Conservation (phyloP, 768 basidiomycete genomes). For the Phylloporus sp. region DNA sequence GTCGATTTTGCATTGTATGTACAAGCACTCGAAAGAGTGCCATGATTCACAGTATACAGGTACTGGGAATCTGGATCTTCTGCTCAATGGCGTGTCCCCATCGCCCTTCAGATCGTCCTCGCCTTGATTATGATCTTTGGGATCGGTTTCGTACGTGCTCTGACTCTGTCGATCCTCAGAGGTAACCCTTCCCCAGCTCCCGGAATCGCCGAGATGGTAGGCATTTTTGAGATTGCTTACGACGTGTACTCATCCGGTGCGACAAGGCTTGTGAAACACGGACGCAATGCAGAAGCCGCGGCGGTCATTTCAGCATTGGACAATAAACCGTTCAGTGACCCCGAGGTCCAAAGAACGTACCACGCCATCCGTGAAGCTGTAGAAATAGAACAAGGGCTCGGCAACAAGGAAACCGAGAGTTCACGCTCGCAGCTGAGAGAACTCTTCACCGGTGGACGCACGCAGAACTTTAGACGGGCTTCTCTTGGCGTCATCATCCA, state of each 20-base stretch:
- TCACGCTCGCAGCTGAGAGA: slow-evolving; percentile 38
- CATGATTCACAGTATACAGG: slow-evolving; percentile 23
- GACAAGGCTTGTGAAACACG: slow-evolving; percentile 50
- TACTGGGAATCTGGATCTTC: slow-evolving; percentile 49
- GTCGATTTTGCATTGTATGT: slow-evolving; percentile 57
- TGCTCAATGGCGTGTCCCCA: slow-evolving; percentile 59
- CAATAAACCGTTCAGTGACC: slow-evolving; percentile 44
- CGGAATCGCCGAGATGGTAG: slow-evolving; percentile 57
- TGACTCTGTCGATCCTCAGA: background rate
- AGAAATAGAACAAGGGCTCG: slow-evolving; percentile 33
- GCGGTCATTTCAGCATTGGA: slow-evolving; percentile 62
- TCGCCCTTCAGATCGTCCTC: slow-evolving; percentile 54
- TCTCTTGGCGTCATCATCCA: slow-evolving; percentile 53
- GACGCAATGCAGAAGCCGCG: slow-evolving; percentile 49
- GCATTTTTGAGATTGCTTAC: background rate
- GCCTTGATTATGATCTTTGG: slow-evolving; percentile 47
- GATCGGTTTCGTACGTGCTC: slow-evolving; percentile 41
- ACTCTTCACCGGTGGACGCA: slow-evolving; percentile 49
- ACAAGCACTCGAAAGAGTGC: background rate
- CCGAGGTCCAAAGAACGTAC: slow-evolving; percentile 45
- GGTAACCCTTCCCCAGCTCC: slow-evolving; percentile 35
- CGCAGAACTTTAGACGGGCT: slow-evolving; percentile 58
- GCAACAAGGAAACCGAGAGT: background rate
- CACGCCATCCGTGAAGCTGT: slow-evolving; percentile 52
- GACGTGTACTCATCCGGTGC: background rate